These are phyloP conservation scores for Silene noctiflora DNA, from an alignment of 179 eudicot species.

Conservation along the genomic window DNA sequence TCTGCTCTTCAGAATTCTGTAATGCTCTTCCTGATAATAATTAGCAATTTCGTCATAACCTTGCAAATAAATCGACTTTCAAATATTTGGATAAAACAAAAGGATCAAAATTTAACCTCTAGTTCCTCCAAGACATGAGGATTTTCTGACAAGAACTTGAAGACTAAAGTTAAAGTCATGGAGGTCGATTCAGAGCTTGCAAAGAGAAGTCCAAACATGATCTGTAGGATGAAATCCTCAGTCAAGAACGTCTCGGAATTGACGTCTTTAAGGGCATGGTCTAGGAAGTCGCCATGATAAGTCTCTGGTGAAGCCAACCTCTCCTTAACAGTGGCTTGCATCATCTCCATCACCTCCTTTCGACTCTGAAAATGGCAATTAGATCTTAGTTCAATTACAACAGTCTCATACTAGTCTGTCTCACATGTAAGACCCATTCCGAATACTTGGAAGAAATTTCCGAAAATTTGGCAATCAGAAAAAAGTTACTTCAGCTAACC, in stretches of 20 bases:
- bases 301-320: constrained; percentile 38
- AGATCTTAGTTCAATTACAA: too few relatives aligned
- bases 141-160: constrained; percentile 61
- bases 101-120: constrained; percentile 30
- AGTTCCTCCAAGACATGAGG: constrained; percentile 56
- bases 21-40: constrained; percentile 60
- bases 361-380: constrained; percentile 34
- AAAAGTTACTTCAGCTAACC: constrained; percentile 32
- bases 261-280: constrained; percentile 50
- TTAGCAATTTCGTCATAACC: neutral
- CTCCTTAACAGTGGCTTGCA: constrained; percentile 35
- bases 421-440: neutral
- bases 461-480: too few relatives aligned
- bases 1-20: constrained; percentile 39
- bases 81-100: neutral
- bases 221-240: constrained; percentile 55
- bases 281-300: constrained; percentile 53
- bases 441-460: too few relatives aligned
- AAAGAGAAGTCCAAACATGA: constrained; percentile 60
- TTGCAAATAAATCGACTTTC: neutral
- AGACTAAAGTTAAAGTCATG: constrained; percentile 43
- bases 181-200: constrained; percentile 63
- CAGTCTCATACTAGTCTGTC: neutral
- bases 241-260: constrained; percentile 49
- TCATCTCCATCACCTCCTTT: constrained; percentile 41